Percentiles rank a stretch among this genome's conserved stretches.
phyloP scores from a whole-genome alignment of 352 stramenopile genomes.

The Saprolegnia diclina region DNA sequence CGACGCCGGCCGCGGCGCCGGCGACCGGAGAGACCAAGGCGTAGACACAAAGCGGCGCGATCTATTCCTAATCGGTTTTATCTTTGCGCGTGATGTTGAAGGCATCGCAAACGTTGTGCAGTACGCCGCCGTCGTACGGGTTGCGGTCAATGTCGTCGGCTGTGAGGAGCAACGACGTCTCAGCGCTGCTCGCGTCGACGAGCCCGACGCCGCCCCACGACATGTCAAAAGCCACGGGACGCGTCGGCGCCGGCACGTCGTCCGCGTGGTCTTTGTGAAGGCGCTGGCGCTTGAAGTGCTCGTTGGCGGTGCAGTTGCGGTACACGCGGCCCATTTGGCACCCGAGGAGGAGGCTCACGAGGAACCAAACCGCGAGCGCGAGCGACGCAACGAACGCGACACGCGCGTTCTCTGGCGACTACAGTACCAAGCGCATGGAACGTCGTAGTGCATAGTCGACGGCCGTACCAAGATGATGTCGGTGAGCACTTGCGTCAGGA shows the following conservation, averaged over 20 bases:
- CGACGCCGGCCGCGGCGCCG: slow-evolving; percentile 2
- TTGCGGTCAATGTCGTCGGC: slow-evolving; percentile 72
- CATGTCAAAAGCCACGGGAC: slow-evolving; percentile 38
- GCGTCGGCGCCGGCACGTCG: neutral
- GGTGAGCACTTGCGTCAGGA: slow-evolving; percentile 7
- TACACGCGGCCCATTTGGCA: slow-evolving; percentile 68
- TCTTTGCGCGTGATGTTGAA: slow-evolving; percentile 10
- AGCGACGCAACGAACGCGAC: slow-evolving; percentile 65
- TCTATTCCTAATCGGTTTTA: slow-evolving; percentile 6
- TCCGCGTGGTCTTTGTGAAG: slow-evolving; percentile 31
- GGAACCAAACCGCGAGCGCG: slow-evolving; percentile 47
- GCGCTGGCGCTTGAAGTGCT: slow-evolving; percentile 78
- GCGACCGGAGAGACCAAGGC: slow-evolving; percentile 50
- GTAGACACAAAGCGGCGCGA: slow-evolving; percentile 28
- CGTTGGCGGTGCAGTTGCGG: slow-evolving; percentile 68
- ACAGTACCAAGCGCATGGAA: neutral
- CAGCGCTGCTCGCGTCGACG: slow-evolving; percentile 59
- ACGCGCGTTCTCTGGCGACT: slow-evolving; percentile 19
- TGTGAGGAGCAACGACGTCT: slow-evolving; percentile 39
- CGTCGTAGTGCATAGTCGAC: neutral
- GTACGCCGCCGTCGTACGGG: slow-evolving; percentile 50
- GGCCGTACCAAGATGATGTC: slow-evolving; percentile 17
- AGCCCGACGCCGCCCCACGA: slow-evolving; percentile 74
- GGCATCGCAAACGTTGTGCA: slow-evolving; percentile 17
- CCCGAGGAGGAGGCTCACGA: slow-evolving; percentile 67